Percentiles rank a stretch among this genome's conserved stretches.
Evolutionary conservation across 768 basidiomycete genomes (phyloP).

Genomic region (Mycena galopus): DNA sequence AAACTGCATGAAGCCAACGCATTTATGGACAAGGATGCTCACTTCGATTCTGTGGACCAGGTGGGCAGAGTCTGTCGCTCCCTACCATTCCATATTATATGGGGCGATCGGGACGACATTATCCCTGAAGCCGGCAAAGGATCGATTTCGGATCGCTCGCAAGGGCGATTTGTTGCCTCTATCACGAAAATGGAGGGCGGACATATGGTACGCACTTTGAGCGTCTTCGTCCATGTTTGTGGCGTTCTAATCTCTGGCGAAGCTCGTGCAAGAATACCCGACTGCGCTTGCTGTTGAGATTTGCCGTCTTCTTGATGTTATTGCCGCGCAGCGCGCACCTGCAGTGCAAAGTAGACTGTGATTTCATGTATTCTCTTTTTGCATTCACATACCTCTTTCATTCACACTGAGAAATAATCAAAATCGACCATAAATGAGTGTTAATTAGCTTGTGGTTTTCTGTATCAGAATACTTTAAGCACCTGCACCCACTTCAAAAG

Average conservation of each 20-base stretch:
- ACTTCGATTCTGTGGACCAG: conserved; percentile 55
- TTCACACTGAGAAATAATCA: no score
- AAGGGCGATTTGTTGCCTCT: conserved; percentile 58
- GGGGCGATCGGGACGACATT: conserved; percentile 58
- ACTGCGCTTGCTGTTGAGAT: conserved; percentile 4
- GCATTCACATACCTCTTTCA: no score
- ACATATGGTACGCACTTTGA: conserved; percentile 54
- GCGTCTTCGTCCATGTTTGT: neutral
- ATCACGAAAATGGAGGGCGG: conserved; percentile 59
- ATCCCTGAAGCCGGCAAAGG: conserved; percentile 60
- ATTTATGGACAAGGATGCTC: conserved; percentile 57
- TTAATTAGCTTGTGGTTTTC: no score
- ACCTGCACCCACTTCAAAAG: no score
- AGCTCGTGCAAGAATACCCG: conserved; percentile 19
- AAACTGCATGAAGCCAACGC: conserved; percentile 59
- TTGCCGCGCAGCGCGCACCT: conserved; percentile 7
- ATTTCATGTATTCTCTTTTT: neutral
- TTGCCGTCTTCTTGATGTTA: conserved; percentile 12
- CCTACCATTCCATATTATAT: conserved; percentile 63
- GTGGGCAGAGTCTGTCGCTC: conserved; percentile 51
- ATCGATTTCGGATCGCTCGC: conserved; percentile 54
- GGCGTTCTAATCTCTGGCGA: neutral
- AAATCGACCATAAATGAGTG: no score
- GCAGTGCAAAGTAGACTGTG: conserved; percentile 20
- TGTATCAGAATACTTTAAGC: no score